Evolutionary conservation across 2,329 filamentous ascomycete genomes (phyloP), one percentile per base, ranked within the genome.

Genomic region (Daldinia sp.): DNA sequence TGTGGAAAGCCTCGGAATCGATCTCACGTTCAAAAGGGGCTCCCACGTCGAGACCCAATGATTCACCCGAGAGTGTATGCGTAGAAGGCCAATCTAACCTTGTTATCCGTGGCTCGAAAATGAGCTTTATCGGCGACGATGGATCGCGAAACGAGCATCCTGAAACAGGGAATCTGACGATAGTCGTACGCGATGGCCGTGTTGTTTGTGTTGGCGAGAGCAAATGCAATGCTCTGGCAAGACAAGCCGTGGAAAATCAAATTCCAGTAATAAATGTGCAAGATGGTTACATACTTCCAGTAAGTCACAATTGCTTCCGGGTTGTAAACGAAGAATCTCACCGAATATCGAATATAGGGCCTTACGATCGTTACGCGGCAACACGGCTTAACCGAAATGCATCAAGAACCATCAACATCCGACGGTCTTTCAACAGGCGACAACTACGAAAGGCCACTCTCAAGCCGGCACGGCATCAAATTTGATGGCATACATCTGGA

Each of bases 401-500:
- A 55, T 8, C 64, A 68, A 49, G 66, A 68, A 35, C 66, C 66
- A 21, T 67, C 66, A 19, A 67, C 66, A 4, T 41, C 61, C 3
- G 66, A 68, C 17, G 66, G 64, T 17, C 23, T 43, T 21, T 64
- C 63, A 10, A 15, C 55, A 35, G 66, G 61, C 29, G 63, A 64
- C 4, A 51, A 55, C 34, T 66, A 62, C 29, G 50, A 49, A n/a
- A 60, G 19, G 3, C 66, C 66, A 3, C 17, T 62, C 3, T 63
- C 57, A 21, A 64, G 60, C 25, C 61, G 47, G 4, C 61, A 62
- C 32, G 66, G 66, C 25, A 64, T 68, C 27, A 68, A 66, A 30
- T 68, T 68, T 34, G 66, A 62, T 13, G 66, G 66, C 21, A 54
- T 66, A 37, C 66, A 68, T 53, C 17, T 68, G 5, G 54, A 57